A percentile compares a stretch with the other conserved stretches of the same genome.
Conservation (phyloP, 192 early-diverging fungal genomes). For the Podila minutissima region DNA sequence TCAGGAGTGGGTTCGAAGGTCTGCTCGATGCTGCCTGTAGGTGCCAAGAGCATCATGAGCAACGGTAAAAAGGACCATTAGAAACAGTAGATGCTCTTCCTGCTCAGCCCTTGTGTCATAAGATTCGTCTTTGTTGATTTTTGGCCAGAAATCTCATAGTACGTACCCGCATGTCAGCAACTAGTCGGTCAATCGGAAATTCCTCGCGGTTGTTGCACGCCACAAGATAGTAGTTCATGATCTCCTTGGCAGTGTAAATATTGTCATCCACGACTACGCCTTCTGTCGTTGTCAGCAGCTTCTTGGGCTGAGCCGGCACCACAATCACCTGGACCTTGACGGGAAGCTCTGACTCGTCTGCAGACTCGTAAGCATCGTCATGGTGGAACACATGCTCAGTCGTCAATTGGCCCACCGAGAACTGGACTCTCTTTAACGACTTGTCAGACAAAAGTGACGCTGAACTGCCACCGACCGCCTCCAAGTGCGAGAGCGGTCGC, state of each 20-base stretch:
- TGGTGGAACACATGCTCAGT: conserved; percentile 59
- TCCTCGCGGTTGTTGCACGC: conserved; percentile 57
- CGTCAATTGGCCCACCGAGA: conserved; percentile 60
- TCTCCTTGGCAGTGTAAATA: conserved; percentile 54
- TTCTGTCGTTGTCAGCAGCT: conserved; percentile 19
- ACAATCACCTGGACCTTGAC: conserved; percentile 3
- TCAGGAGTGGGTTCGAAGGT: conserved; percentile 32
- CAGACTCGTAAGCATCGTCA: conserved; percentile 53
- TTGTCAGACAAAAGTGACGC: conserved; percentile 37
- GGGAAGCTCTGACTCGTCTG: conserved; percentile 36
- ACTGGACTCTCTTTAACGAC: conserved; percentile 61
- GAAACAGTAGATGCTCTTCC: too few relatives aligned
- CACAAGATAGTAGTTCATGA: conserved; percentile 52
- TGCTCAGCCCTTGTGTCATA: too few relatives aligned
- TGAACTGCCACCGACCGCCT: conserved; percentile 11
- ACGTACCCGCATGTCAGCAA: conserved; percentile 38
- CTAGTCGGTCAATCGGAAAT: conserved; percentile 45
- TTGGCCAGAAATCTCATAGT: too few relatives aligned
- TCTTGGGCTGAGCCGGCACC: conserved; percentile 18
- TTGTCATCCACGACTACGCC: conserved; percentile 42
- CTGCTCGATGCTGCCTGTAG: conserved; percentile 16
- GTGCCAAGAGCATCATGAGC: neutral
- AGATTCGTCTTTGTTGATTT: too few relatives aligned
- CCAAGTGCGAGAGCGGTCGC: conserved; percentile 12
- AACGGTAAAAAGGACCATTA: too few relatives aligned